Base-by-base conservation (phyloP, 805 yeast genomes). In the Candida suzukii region DNA sequence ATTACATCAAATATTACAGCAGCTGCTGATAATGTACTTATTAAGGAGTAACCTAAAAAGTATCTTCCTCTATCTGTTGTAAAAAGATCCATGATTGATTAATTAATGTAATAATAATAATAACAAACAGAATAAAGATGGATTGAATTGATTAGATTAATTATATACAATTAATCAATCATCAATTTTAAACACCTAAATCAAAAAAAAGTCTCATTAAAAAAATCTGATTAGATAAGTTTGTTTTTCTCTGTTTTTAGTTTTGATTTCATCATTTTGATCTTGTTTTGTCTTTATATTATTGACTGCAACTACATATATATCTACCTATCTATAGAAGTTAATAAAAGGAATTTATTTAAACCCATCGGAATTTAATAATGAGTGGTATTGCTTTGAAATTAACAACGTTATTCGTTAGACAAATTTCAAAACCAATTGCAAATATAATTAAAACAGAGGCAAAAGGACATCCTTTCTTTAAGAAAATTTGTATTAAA, bases 341-440 rank as follows among this genome's bases (percentile, higher is more conserved):
- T n/a, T n/a, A n/a, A n/a, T n/a, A n/a, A n/a, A n/a, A n/a, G n/a
- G n/a, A n/a, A n/a, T n/a, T n/a, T n/a, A n/a, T n/a, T n/a, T n/a
- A n/a, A n/a, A n/a, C n/a, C n/a, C n/a, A n/a, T n/a, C n/a, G n/a
- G 25, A 10, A 17, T 13, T 33, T 12, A 20, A 8, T 11, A 21
- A 83, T 85, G 93, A 84, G 91, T 64, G 77, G 83, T 21, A 73
- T 86, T 29, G 88, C 90, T 10, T 68, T 85, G 38, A 86, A 86
- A 57, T 63, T 86, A 49, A 76, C 87, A 11, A 73, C 90, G 20
- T 70, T 86, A 41, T 69, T 84, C 41, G 75, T 85, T 7, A 63
- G 90, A 46, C 86, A 91, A 29, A 66, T 86, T 34, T 82, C 95
- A 29, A 85, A 83, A 56, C 95, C 95, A 1, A 71, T 86, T 25